Evolutionary conservation across 371 early-diverging fungal genomes (phyloP).

Genomic region (Capillidium heterosporum): DNA sequence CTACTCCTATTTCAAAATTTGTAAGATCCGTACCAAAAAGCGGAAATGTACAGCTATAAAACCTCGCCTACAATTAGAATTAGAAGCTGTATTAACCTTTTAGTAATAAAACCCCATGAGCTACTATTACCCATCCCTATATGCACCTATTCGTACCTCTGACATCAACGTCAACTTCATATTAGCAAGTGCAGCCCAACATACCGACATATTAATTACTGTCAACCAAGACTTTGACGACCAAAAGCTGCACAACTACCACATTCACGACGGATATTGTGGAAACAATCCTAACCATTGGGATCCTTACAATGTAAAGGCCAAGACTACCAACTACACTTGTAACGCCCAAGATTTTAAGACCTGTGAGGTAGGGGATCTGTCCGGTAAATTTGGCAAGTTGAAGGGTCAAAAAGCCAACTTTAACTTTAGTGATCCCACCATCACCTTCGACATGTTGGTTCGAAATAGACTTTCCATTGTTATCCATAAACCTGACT

Average conservation of each 20-base stretch:
- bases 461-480: background rate
- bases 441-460: background rate
- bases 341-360: slow-evolving; percentile 1
- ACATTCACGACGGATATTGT: background rate
- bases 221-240: too few relatives aligned
- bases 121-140: too few relatives aligned
- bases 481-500: background rate
- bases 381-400: slow-evolving; percentile 23
- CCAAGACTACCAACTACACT: background rate
- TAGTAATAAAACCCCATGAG: too few relatives aligned
- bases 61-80: too few relatives aligned
- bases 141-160: too few relatives aligned
- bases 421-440: background rate
- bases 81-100: too few relatives aligned
- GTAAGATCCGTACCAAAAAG: too few relatives aligned
- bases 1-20: too few relatives aligned
- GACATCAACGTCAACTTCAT: too few relatives aligned
- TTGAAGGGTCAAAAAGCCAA: background rate
- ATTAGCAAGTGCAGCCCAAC: too few relatives aligned
- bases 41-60: too few relatives aligned
- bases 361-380: slow-evolving; percentile 28
- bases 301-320: background rate
- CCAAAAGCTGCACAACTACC: background rate
- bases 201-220: too few relatives aligned
- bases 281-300: background rate